Conservation (phyloP, 1,284 basidiomycete species). For the Sanghuangporus weigelae region DNA sequence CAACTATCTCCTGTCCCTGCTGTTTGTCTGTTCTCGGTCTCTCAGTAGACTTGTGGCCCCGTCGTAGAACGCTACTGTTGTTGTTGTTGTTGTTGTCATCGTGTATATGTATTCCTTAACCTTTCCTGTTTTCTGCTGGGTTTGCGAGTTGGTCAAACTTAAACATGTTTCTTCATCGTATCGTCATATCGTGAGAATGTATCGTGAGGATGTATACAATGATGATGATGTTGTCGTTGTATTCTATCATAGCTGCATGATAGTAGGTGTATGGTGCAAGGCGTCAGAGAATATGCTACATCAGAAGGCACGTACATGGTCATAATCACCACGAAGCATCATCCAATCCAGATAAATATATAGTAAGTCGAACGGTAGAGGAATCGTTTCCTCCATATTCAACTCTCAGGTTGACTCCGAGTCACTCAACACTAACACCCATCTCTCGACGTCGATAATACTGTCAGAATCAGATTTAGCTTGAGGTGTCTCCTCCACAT, state of each 20-base stretch:
- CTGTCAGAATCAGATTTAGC: too few relatives aligned
- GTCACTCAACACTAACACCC: too few relatives aligned
- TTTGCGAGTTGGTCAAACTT: too few relatives aligned
- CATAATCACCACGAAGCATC: neutral
- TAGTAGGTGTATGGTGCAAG: neutral
- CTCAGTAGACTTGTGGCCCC: neutral
- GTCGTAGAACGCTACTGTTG: neutral
- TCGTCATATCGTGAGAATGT: too few relatives aligned
- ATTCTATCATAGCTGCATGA: neutral
- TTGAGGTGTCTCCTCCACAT: too few relatives aligned
- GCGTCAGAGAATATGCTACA: neutral
- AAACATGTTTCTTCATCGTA: too few relatives aligned
- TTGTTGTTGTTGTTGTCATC: neutral
- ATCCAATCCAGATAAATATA: too few relatives aligned
- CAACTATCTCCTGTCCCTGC: slow-evolving; percentile 2
- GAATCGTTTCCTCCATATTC: neutral
- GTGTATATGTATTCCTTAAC: neutral
- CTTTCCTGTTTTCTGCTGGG: neutral
- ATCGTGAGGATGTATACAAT: too few relatives aligned
- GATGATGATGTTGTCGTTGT: too few relatives aligned
- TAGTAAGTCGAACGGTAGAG: too few relatives aligned
- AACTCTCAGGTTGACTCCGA: neutral
- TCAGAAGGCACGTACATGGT: neutral
- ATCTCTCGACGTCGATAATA: too few relatives aligned
- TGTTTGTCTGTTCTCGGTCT: neutral